A percentile compares a stretch with the other conserved stretches of the same genome.
These are phyloP conservation scores for Calonectria naviculata DNA, from an alignment of 2,329 filamentous ascomycete species.

Conservation along the genomic window DNA sequence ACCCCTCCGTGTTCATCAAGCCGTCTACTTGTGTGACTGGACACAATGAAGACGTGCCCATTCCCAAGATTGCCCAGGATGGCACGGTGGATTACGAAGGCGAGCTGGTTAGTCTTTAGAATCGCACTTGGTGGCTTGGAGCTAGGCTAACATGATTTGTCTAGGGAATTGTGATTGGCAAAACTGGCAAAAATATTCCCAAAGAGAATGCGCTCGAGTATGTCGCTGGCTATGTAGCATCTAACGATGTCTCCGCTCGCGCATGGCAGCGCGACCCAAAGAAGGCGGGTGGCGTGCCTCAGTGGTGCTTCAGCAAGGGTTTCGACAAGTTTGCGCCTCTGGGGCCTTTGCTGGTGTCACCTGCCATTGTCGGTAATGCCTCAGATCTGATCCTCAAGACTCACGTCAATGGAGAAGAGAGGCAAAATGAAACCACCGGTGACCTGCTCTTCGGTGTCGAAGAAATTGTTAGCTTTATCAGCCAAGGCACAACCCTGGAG, in stretches of 20 bases:
- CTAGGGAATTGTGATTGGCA: slow-evolving; percentile 62
- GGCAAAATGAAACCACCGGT: slow-evolving; percentile 59
- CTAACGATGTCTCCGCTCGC: slow-evolving; percentile 67
- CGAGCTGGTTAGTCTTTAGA: slow-evolving; percentile 49
- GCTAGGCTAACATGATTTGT: background rate
- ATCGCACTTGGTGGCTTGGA: rapidly evolving
- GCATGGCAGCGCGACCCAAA: slow-evolving; percentile 64
- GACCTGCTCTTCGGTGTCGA: slow-evolving; percentile 63
- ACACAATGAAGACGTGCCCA: slow-evolving; percentile 51
- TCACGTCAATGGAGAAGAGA: slow-evolving; percentile 60
- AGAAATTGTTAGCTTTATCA: slow-evolving; percentile 58
- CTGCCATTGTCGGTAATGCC: slow-evolving; percentile 42
- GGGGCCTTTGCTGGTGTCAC: slow-evolving; percentile 56
- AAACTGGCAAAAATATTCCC: slow-evolving; percentile 62
- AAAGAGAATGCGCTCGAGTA: slow-evolving; percentile 56
- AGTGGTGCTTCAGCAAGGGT: slow-evolving; percentile 68
- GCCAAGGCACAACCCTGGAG: slow-evolving; percentile 61
- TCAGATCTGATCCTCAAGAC: slow-evolving; percentile 47
- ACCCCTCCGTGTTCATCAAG: slow-evolving; percentile 64
- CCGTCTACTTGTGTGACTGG: slow-evolving; percentile 52
- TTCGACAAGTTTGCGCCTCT: slow-evolving; percentile 67
- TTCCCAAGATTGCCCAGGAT: slow-evolving; percentile 60
- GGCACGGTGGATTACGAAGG: slow-evolving; percentile 61
- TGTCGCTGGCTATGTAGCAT: slow-evolving; percentile 56
- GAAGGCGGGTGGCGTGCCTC: slow-evolving; percentile 51